A percentile compares a stretch with the other conserved stretches of the same genome.
Evolutionary conservation across 331 rosid species (phyloP).

Genomic region (Quercus phellos): DNA sequence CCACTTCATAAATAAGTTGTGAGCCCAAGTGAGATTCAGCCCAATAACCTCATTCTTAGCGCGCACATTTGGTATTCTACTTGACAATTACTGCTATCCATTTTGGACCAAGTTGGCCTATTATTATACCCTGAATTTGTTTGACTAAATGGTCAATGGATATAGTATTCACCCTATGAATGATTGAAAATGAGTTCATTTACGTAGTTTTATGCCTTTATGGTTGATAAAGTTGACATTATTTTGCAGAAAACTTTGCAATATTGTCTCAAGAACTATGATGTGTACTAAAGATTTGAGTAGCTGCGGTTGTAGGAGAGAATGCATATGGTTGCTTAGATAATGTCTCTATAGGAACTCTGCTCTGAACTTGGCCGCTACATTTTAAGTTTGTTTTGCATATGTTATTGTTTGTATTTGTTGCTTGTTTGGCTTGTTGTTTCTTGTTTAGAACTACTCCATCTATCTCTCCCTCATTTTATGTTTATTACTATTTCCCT

Average conservation of each 20-base stretch:
- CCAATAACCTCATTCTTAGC: too few relatives aligned
- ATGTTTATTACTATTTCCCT: too few relatives aligned
- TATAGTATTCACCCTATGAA: background rate
- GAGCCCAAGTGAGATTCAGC: too few relatives aligned
- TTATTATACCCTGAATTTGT: too few relatives aligned
- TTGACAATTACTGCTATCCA: too few relatives aligned
- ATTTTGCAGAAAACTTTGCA: conserved; percentile 39
- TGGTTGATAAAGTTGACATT: conserved; percentile 9
- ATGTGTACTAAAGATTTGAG: background rate
- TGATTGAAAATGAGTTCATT: background rate
- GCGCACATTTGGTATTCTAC: too few relatives aligned
- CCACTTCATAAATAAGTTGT: too few relatives aligned
- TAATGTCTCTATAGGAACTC: conserved; percentile 11
- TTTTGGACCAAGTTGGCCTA: too few relatives aligned
- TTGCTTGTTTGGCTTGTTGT: too few relatives aligned
- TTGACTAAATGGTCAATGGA: too few relatives aligned
- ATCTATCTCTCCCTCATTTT: too few relatives aligned
- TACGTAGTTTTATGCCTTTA: background rate
- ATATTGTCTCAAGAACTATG: conserved; percentile 19
- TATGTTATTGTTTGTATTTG: background rate
- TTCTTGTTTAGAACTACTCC: too few relatives aligned
- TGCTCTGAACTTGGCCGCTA: background rate
- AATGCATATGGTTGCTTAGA: conserved; percentile 17
- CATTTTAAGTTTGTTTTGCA: background rate
- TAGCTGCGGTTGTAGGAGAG: conserved; percentile 20